Base-by-base conservation (phyloP, 1,284 basidiomycete genomes). In the Coriolopsis trogii region DNA sequence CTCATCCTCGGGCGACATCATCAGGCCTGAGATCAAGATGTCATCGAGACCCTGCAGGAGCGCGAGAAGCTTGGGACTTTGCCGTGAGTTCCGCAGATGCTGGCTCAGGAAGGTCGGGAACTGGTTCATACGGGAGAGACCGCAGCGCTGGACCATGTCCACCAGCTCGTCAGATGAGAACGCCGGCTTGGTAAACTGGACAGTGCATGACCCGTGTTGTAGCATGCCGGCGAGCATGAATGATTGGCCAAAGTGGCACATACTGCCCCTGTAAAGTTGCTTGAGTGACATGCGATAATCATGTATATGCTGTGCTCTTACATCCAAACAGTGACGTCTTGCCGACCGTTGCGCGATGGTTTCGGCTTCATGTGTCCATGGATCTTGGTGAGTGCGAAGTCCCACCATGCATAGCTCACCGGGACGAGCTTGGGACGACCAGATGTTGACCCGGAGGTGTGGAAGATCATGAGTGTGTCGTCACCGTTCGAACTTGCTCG, bases 391-490 rank as follows among this genome's bases (percentile, higher is more conserved):
- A 69, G 57, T 26, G 57, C 58, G 41, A 57, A 60, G 31, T 64
- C 62, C 64, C 64, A 67, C 67, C 67, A 69, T 9, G 55, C 73
- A 58, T 79, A 81, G 62, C 68, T 85, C 65, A 82, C 82, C 9
- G 83, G 85, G 0, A 89, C 82, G 25, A 89, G 80, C 62, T 88
- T 89, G 3, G 86, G 86, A 59, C 79, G 82, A 44, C 86, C 86
- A 30, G 85, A 88, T 16, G 87, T 89, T 33, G 85, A 87, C 15
- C 86, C 86, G 49, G 82, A 84, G 15, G 87, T 89, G 65, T 89
- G 86, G 73, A 88, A 87, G 49, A 88, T 74, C 72, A 88, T 85
- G 23, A 79, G 75, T 6, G 73, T 72, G 39, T 78, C 74, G 57
- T 82, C 77, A 45, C 74, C 71, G 44, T 68, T 63, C 41, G 65